Conservation (phyloP, 164 flowering plant genomes). For the Stephania cephalantha region DNA sequence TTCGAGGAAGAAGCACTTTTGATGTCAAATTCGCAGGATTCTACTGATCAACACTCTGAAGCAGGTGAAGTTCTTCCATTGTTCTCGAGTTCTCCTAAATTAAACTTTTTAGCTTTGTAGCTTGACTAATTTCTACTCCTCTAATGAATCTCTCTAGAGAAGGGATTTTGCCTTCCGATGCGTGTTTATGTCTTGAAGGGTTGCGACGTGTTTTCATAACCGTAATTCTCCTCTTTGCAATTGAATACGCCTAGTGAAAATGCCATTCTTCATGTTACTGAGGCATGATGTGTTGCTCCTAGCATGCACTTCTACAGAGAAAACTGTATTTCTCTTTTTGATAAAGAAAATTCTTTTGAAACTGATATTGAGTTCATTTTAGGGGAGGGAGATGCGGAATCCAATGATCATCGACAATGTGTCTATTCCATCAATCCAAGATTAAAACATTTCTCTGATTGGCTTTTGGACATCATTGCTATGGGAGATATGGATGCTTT, state of each 20-base stretch:
- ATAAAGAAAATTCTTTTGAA: neutral
- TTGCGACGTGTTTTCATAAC: neutral
- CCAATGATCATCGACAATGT: slow-evolving; percentile 34
- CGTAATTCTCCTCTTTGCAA: neutral
- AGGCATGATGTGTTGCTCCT: neutral
- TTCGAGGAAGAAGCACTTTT: slow-evolving; percentile 84
- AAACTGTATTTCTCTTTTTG: neutral
- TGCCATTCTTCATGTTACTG: neutral
- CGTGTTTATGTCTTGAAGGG: neutral
- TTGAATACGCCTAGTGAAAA: neutral
- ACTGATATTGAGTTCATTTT: slow-evolving; percentile 18
- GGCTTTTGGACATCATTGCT: slow-evolving; percentile 97
- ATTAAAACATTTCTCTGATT: slow-evolving; percentile 93
- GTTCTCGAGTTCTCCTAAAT: neutral
- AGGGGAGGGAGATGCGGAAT: slow-evolving; percentile 44
- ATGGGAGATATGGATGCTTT: slow-evolving; percentile 96
- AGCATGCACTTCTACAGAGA: neutral
- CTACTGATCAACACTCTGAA: slow-evolving; percentile 29
- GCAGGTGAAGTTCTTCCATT: slow-evolving; percentile 30
- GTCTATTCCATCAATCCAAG: slow-evolving; percentile 80
- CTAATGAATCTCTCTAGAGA: neutral
- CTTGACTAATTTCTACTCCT: neutral
- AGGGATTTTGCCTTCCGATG: neutral
- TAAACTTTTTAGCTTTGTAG: neutral
- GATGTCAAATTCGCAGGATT: slow-evolving; percentile 20